Percentiles rank a stretch among this genome's conserved stretches.
These are phyloP conservation scores for Ustilago tritici DNA, from an alignment of 1,284 basidiomycete species.

Conservation along the genomic window DNA sequence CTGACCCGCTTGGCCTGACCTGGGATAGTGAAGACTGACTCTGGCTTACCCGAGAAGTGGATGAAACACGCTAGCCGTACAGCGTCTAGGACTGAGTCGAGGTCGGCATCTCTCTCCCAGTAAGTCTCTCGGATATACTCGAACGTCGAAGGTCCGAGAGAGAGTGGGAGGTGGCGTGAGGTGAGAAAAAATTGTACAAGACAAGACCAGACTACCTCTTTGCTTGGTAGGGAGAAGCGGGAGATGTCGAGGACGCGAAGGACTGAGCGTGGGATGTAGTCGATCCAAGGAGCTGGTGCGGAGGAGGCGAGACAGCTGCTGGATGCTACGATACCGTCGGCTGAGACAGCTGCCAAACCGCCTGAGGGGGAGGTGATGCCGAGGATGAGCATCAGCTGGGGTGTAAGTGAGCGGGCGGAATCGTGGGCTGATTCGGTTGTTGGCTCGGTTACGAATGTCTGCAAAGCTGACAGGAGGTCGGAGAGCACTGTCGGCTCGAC, in stretches of 20 bases:
- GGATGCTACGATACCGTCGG: slow-evolving; percentile 19
- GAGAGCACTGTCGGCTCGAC: slow-evolving; percentile 49
- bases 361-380: slow-evolving; percentile 52
- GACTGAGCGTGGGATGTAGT: slow-evolving; percentile 44
- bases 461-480: slow-evolving; percentile 42
- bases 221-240: slow-evolving; percentile 48
- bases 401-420: not conserved
- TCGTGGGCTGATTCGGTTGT: not conserved
- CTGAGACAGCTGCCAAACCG: slow-evolving; percentile 26
- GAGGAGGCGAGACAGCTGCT: slow-evolving; percentile 24
- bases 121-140: slow-evolving; percentile 54
- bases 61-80: slow-evolving; percentile 49
- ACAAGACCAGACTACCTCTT: slow-evolving; percentile 51
- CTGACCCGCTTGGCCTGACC: slow-evolving; percentile 29
- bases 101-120: slow-evolving; percentile 57
- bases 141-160: slow-evolving; percentile 52
- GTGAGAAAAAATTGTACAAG: slow-evolving; percentile 50
- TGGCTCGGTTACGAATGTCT: slow-evolving; percentile 43
- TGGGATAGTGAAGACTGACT: slow-evolving; percentile 48
- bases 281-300: slow-evolving; percentile 50
- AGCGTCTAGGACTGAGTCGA: slow-evolving; percentile 50
- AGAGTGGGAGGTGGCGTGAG: slow-evolving; percentile 31
- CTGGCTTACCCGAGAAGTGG: slow-evolving; percentile 53
- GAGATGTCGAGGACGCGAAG: slow-evolving; percentile 50
- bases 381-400: slow-evolving; percentile 40